These are phyloP conservation scores for Hymenochaete sp. DNA, from an alignment of 1,284 basidiomycete genomes.

Conservation along the genomic window DNA sequence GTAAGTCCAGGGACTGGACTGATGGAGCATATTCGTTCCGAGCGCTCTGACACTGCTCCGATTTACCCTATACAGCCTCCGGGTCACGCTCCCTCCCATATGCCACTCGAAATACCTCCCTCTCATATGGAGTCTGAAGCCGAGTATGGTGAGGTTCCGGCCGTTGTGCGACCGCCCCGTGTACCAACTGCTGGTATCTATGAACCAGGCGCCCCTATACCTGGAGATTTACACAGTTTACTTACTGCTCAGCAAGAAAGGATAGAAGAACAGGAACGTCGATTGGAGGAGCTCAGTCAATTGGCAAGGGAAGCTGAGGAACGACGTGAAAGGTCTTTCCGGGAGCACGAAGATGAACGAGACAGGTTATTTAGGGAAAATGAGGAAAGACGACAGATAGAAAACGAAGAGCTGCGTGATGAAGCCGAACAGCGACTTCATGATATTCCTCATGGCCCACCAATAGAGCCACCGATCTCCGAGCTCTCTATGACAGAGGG, in stretches of 20 bases:
- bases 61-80: conserved; percentile 4
- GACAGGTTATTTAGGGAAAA: conserved; percentile 50
- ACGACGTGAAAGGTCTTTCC: conserved; percentile 52
- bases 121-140: not conserved
- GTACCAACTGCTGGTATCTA: not conserved
- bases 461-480: not conserved
- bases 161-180: conserved; percentile 1
- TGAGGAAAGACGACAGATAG: conserved; percentile 47
- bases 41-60: conserved; percentile 7
- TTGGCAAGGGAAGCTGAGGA: conserved; percentile 50
- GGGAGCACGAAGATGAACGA: conserved; percentile 53
- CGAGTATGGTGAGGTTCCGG: conserved; percentile 5
- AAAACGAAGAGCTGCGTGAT: conserved; percentile 43
- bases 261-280: conserved; percentile 45
- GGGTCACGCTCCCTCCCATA: not conserved
- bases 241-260: conserved; percentile 46
- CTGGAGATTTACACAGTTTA: too few relatives aligned
- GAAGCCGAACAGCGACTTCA: conserved; percentile 34
- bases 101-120: conserved; percentile 3
- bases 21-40: not conserved
- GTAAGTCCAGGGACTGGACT: conserved; percentile 4
- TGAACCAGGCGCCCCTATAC: conserved; percentile 18
- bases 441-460: conserved; percentile 20
- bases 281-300: conserved; percentile 37
- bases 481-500: not conserved